A percentile compares a stretch with the other conserved stretches of the same genome.
phyloP scores from a whole-genome alignment of 2,329 filamentous ascomycete genomes.

The Paraphoma chrysanthemicola region DNA sequence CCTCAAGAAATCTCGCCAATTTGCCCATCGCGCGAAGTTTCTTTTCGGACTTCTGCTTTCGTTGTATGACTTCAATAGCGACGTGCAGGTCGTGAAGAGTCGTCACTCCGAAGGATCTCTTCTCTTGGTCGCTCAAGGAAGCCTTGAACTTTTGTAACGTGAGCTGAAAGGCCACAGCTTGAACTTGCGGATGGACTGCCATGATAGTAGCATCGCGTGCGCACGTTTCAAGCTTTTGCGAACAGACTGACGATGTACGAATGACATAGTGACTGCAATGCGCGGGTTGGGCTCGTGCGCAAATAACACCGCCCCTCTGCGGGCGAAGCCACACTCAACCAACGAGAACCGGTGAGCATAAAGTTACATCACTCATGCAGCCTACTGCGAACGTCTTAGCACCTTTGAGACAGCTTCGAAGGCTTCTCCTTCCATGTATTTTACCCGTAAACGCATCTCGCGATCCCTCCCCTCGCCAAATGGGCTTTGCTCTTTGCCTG shows the following conservation, averaged over 20 bases:
- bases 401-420: no score
- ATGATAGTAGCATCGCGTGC: neutral
- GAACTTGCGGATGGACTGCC: neutral
- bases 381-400: no score
- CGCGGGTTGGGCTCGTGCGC: no score
- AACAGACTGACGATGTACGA: neutral
- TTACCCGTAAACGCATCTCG: no score
- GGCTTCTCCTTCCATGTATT: no score
- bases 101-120: constrained; percentile 10
- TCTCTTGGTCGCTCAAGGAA: constrained; percentile 9
- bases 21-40: constrained; percentile 33
- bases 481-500: no score
- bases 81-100: constrained; percentile 26
- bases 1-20: neutral
- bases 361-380: no score
- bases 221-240: neutral
- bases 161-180: constrained; percentile 3
- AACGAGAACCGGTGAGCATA: no score
- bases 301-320: no score
- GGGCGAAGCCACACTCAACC: no score
- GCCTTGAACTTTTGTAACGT: constrained; percentile 13
- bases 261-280: no score
- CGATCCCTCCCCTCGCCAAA: no score
- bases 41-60: constrained; percentile 27
- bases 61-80: constrained; percentile 32